phyloP scores from a whole-genome alignment of 148 eudicot species.

The Diospyros lotus region DNA sequence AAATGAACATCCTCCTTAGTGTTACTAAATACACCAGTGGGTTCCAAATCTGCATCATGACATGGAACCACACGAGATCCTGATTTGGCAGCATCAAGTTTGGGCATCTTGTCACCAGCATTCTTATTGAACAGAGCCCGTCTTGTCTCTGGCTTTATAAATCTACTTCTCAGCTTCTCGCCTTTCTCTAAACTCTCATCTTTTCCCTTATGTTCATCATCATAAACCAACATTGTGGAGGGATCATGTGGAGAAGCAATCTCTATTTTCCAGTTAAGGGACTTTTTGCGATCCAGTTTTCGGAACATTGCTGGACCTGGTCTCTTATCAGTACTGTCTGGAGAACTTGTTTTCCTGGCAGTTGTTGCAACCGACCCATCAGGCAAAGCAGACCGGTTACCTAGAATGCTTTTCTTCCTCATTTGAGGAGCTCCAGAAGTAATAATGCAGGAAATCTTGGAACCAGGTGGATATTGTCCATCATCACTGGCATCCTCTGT shows the following conservation, averaged over 20 bases:
- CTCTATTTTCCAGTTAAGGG: constrained; percentile 34
- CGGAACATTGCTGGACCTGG: constrained; percentile 49
- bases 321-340: constrained; percentile 32
- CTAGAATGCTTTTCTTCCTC: constrained; percentile 29
- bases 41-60: constrained; percentile 37
- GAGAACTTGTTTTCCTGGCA: constrained; percentile 46
- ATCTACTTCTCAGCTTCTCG: constrained; percentile 22
- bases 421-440: constrained; percentile 40
- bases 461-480: constrained; percentile 45
- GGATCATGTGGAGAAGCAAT: constrained; percentile 26
- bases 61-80: constrained; percentile 44
- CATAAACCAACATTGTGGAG: constrained; percentile 27
- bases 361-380: constrained; percentile 47
- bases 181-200: constrained; percentile 24
- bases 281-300: constrained; percentile 56
- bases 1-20: constrained; percentile 32
- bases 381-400: constrained; percentile 31
- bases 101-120: constrained; percentile 16
- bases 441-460: constrained; percentile 27
- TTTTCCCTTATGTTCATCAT: constrained; percentile 17
- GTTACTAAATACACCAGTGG: constrained; percentile 37
- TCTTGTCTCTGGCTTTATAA: constrained; percentile 32
- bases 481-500: constrained; percentile 69
- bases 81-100: constrained; percentile 9
- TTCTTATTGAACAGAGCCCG: constrained; percentile 43